Evolutionary conservation across 2,329 filamentous ascomycete genomes (phyloP).

Genomic region (Sporothrix mexicana): DNA sequence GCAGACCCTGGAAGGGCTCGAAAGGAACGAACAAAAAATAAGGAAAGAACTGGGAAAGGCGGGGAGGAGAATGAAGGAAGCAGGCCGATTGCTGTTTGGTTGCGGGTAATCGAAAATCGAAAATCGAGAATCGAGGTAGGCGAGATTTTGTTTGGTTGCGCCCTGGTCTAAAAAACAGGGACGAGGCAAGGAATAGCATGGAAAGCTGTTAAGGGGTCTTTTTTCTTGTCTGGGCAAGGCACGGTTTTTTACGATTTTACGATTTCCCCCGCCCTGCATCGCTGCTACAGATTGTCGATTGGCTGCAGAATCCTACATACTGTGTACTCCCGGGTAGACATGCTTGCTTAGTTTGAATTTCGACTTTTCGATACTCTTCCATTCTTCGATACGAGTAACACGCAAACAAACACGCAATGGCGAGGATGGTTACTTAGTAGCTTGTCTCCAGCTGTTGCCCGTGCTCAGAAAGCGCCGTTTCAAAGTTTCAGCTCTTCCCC

Average conservation of each 20-base stretch:
- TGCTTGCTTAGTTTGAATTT: too few species aligned
- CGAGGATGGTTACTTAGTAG: neutral
- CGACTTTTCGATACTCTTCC: neutral
- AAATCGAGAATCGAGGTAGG: too few species aligned
- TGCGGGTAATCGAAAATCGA: too few species aligned
- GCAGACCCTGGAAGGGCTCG: neutral
- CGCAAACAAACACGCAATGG: neutral
- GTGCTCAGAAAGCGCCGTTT: slow-evolving; percentile 22
- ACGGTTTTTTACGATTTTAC: neutral
- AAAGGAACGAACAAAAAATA: neutral
- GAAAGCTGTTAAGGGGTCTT: neutral
- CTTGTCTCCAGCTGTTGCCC: neutral
- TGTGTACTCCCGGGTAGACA: too few species aligned
- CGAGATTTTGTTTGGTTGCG: neutral
- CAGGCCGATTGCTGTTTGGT: neutral
- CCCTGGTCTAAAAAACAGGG: slow-evolving; percentile 12
- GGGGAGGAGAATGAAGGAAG: neutral
- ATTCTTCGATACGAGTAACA: neutral
- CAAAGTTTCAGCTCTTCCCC: slow-evolving; percentile 18
- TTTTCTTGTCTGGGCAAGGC: neutral
- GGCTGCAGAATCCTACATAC: too few species aligned
- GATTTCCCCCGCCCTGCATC: slow-evolving; percentile 4
- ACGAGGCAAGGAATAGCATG: neutral
- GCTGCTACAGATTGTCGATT: slow-evolving; percentile 12
- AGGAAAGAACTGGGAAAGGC: neutral